Conservation (phyloP, 2,329 filamentous ascomycete species). For the Cladophialophora yegresii region DNA sequence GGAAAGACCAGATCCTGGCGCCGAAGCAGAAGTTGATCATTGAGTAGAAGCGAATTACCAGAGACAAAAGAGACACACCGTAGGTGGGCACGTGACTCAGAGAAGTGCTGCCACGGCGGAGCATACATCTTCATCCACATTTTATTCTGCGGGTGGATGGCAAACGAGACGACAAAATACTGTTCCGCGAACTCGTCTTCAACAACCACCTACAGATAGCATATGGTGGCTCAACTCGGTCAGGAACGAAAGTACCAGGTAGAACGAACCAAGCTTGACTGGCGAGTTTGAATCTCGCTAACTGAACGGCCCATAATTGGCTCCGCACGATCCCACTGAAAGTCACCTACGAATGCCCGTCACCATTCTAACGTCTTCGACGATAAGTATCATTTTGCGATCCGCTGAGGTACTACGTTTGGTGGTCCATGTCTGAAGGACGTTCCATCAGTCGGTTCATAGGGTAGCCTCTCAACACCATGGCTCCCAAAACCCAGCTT, state of each 20-base stretch:
- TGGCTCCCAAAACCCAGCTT: constrained; percentile 27
- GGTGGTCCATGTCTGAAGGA: neutral
- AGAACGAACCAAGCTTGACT: neutral
- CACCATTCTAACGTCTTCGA: neutral
- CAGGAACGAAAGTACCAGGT: neutral
- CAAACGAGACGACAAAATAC: neutral
- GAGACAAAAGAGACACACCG: neutral
- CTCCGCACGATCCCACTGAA: neutral
- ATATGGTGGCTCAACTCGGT: neutral
- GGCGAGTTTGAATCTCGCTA: neutral
- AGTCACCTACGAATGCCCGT: neutral
- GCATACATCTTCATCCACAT: neutral
- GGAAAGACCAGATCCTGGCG: neutral
- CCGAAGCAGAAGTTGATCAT: neutral
- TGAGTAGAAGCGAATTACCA: neutral
- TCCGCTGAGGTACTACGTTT: neutral
- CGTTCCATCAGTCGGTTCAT: neutral
- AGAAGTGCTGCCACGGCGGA: neutral
- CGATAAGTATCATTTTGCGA: neutral
- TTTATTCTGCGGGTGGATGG: neutral
- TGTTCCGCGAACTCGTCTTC: neutral
- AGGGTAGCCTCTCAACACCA: neutral
- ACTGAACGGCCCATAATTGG: too few relatives aligned
- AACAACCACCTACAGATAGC: neutral
- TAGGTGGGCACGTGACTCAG: neutral